Conservation (phyloP, 2,329 filamentous ascomycete species). For the Akanthomyces lecanii region DNA sequence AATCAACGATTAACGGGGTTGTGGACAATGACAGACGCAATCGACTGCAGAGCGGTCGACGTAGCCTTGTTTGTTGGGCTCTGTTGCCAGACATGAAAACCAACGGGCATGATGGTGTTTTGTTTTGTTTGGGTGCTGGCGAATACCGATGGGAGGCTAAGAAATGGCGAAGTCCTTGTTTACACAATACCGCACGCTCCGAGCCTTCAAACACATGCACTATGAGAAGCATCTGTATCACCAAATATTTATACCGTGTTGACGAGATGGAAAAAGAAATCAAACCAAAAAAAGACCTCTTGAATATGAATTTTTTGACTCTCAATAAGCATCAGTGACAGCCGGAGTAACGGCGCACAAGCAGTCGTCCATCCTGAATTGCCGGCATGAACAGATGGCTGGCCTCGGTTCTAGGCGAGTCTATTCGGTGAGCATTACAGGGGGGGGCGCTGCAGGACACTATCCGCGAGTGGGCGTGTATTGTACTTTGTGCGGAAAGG, state of each 20-base stretch:
- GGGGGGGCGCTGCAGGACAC: neutral
- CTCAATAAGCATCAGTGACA: neutral
- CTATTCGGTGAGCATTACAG: neutral
- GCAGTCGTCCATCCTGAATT: neutral
- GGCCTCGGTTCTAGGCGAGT: slow-evolving; percentile 3
- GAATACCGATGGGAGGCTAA: neutral
- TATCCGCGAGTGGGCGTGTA: slow-evolving; percentile 5
- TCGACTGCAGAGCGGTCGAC: slow-evolving; percentile 3
- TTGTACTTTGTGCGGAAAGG: neutral
- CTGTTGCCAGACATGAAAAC: neutral
- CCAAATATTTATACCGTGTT: slow-evolving; percentile 13
- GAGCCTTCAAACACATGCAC: slow-evolving; percentile 6
- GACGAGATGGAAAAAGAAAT: neutral
- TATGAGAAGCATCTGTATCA: slow-evolving; percentile 16
- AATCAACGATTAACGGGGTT: neutral
- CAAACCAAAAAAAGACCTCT: neutral
- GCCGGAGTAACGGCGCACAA: neutral
- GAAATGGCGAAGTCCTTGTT: neutral
- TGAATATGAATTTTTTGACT: slow-evolving; percentile 1
- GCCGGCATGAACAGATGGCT: neutral
- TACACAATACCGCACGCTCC: neutral
- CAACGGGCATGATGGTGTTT: neutral
- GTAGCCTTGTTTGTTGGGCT: neutral
- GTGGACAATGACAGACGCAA: neutral
- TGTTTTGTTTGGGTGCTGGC: slow-evolving; percentile 4